Conservation (phyloP, 2,329 filamentous ascomycete genomes). For the Aspergillus versicolor region DNA sequence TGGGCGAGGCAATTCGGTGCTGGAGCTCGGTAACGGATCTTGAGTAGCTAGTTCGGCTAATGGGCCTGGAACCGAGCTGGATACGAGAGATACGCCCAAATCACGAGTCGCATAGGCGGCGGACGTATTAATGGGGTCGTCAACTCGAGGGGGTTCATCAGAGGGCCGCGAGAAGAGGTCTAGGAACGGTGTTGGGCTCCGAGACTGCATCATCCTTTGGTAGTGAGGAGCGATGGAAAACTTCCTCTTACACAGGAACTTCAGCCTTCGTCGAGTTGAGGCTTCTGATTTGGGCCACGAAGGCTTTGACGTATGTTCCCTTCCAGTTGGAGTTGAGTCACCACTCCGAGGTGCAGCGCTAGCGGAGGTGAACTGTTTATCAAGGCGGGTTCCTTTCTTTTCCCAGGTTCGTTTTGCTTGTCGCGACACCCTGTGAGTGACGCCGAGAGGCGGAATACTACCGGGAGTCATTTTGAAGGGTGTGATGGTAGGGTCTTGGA, state of each 20-base stretch:
- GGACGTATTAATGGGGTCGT: slow-evolving; percentile 23
- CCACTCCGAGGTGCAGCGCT: slow-evolving; percentile 45
- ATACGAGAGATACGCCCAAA: slow-evolving; percentile 45
- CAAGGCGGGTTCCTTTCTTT: slow-evolving; percentile 40
- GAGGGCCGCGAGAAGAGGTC: slow-evolving; percentile 38
- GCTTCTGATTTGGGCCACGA: slow-evolving; percentile 59
- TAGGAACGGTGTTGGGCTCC: slow-evolving; percentile 60
- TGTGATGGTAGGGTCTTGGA: slow-evolving; percentile 65
- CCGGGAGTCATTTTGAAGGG: slow-evolving; percentile 67
- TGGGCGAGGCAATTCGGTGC: slow-evolving; percentile 39
- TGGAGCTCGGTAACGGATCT: slow-evolving; percentile 23
- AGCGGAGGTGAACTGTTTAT: slow-evolving; percentile 13
- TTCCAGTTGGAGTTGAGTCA: slow-evolving; percentile 48
- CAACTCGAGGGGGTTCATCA: slow-evolving; percentile 23
- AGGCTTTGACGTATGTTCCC: slow-evolving; percentile 31
- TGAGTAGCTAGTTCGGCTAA: slow-evolving; percentile 35
- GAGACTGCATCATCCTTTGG: slow-evolving; percentile 59
- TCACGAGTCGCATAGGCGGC: slow-evolving; percentile 44
- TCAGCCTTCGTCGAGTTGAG: slow-evolving; percentile 58
- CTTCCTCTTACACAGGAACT: slow-evolving; percentile 60
- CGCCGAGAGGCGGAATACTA: slow-evolving; percentile 62
- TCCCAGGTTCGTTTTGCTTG: slow-evolving; percentile 63
- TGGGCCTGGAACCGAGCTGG: slow-evolving; percentile 39
- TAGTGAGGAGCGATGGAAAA: slow-evolving; percentile 64
- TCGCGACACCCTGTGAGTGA: slow-evolving; percentile 62